Evolutionary conservation across 2,329 filamentous ascomycete genomes (phyloP), one percentile per base, ranked within the genome.

Genomic region (Tolypocladium tropicale): DNA sequence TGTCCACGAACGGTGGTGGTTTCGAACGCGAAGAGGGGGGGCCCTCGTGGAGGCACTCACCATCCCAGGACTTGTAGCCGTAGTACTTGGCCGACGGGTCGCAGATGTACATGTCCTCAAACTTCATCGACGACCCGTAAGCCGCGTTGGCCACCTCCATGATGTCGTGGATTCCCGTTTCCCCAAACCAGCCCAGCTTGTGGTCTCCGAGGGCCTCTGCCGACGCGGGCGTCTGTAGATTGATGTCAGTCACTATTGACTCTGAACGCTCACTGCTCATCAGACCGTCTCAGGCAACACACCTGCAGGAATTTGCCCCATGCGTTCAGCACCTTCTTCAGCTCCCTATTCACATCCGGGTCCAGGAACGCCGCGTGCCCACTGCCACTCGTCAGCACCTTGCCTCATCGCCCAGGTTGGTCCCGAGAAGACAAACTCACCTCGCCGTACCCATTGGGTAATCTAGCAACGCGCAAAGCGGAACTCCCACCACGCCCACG

Each of bases 1-100:
- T 23, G 37, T 5, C 10, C 34, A 36, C 5, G 10, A 12, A n/a
- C n/a, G n/a, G n/a, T n/a, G n/a, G n/a, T n/a, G n/a, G n/a, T n/a
- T n/a, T n/a, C n/a, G n/a, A n/a, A n/a, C n/a, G n/a, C n/a, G n/a
- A n/a, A n/a, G n/a, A n/a, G n/a, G n/a, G n/a, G n/a, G n/a, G n/a
- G n/a, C n/a, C 34, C 34, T 36, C 21, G 21, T 43, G 39, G 39
- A 21, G n/a, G 23, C 52, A 53, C 28, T 34, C 65, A 78, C 76
- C 73, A 57, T 89, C 85, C 86, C 86, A 89, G 0, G 82, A 86
- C 56, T 75, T 79, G 72, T 75, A 89, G 21, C 85, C 85, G 59
- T 81, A 76, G 64, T 84, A 66, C 60, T 78, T 69, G 6, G 74
- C 73, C 0, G 65, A 68, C 0, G 82, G 76, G 46, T 87, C 79